Conservation (phyloP, 495 filamentous ascomycete genomes). For the Cercophora sp. region DNA sequence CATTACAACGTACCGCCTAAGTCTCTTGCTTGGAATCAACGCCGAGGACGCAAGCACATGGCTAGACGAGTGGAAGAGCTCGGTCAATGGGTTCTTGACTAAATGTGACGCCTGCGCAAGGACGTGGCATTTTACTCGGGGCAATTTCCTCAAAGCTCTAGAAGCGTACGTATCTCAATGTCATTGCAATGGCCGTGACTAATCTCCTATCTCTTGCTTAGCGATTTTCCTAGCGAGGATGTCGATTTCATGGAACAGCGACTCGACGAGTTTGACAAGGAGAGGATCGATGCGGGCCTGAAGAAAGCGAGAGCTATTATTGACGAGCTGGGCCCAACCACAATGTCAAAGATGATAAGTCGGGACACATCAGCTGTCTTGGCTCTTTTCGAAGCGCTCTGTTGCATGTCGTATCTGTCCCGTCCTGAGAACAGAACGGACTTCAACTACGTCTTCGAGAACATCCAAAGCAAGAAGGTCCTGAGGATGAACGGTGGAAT, state of each 20-base stretch:
- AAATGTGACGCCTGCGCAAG: constrained; percentile 76
- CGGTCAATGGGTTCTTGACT: constrained; percentile 46
- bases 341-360: constrained; percentile 25
- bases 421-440: constrained; percentile 36
- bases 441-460: constrained; percentile 74
- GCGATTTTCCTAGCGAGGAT: constrained; percentile 28
- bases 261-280: constrained; percentile 43
- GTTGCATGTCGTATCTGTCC: constrained; percentile 45
- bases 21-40: constrained; percentile 65
- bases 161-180: constrained; percentile 23
- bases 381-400: constrained; percentile 52
- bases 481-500: constrained; percentile 65
- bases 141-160: constrained; percentile 34
- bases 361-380: constrained; percentile 36
- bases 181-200: neutral
- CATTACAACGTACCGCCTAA: constrained; percentile 56
- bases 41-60: constrained; percentile 57
- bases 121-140: constrained; percentile 65
- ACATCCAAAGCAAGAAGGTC: constrained; percentile 67
- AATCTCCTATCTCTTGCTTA: no score
- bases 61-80: constrained; percentile 54
- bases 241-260: constrained; percentile 33
- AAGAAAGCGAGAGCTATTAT: constrained; percentile 35
- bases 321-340: constrained; percentile 32
- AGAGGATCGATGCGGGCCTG: constrained; percentile 35